These are phyloP conservation scores for Alternaria infectoria DNA, from an alignment of 2,329 filamentous ascomycete genomes.

Conservation along the genomic window DNA sequence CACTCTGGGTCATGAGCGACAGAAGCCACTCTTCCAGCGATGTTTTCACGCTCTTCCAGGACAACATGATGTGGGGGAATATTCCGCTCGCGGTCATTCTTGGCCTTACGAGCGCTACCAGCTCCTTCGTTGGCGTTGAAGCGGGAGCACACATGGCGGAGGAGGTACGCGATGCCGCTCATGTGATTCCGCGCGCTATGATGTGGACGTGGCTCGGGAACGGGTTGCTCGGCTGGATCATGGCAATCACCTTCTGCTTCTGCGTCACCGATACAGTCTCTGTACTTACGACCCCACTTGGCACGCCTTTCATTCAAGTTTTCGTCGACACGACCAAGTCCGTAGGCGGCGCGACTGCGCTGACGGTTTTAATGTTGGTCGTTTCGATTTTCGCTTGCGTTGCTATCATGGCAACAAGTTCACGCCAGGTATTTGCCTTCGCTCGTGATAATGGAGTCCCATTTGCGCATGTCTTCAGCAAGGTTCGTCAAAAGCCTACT, in stretches of 20 bases:
- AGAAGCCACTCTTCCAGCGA: constrained; percentile 40
- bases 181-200: constrained; percentile 45
- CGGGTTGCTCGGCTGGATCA: constrained; percentile 44
- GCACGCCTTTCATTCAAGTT: constrained; percentile 31
- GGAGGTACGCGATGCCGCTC: constrained; percentile 35
- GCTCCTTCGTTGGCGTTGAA: constrained; percentile 45
- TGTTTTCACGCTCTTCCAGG: constrained; percentile 55
- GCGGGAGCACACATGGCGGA: constrained; percentile 45
- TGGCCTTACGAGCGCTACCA: constrained; percentile 51
- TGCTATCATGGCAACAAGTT: constrained; percentile 28
- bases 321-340: constrained; percentile 33
- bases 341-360: constrained; percentile 17
- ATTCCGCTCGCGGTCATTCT: not conserved
- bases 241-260: constrained; percentile 29
- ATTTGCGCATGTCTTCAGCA: constrained; percentile 31
- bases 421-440: constrained; percentile 38
- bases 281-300: constrained; percentile 20
- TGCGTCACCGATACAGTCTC: constrained; percentile 15
- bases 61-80: constrained; percentile 35
- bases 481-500: constrained; percentile 46
- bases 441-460: constrained; percentile 37
- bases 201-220: constrained; percentile 46
- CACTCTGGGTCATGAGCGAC: constrained; percentile 33
- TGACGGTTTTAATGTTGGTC: constrained; percentile 31
- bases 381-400: constrained; percentile 29